A percentile compares a stretch with the other conserved stretches of the same genome.
These are phyloP conservation scores for Aspergillus japonicus DNA, from an alignment of 2,329 filamentous ascomycete species.

Conservation along the genomic window DNA sequence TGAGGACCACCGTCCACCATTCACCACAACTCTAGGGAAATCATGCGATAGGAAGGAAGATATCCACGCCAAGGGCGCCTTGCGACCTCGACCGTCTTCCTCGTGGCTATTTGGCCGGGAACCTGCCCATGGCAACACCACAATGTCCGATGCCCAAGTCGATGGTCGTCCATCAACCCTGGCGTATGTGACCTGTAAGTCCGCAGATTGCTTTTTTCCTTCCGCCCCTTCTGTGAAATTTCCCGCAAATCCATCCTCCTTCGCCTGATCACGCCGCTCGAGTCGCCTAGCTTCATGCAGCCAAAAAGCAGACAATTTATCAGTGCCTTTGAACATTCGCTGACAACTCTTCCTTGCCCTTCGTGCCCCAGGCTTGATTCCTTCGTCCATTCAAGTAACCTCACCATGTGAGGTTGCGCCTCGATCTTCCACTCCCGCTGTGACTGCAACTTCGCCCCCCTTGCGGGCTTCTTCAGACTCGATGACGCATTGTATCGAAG, in stretches of 20 bases:
- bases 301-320: not conserved
- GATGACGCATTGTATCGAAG: constrained; percentile 26
- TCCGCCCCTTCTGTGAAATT: not conserved
- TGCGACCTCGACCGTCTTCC: constrained; percentile 33
- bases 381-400: constrained; percentile 29
- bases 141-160: constrained; percentile 43
- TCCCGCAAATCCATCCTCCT: constrained; percentile 3
- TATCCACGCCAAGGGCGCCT: constrained; percentile 36
- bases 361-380: constrained; percentile 20
- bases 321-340: constrained; percentile 6
- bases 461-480: constrained; percentile 19
- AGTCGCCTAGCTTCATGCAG: not conserved
- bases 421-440: constrained; percentile 25
- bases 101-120: constrained; percentile 34
- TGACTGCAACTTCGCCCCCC: constrained; percentile 25
- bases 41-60: constrained; percentile 42
- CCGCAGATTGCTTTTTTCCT: constrained; percentile 5
- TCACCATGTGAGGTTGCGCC: constrained; percentile 36
- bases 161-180: constrained; percentile 35
- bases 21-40: constrained; percentile 25
- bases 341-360: constrained; percentile 11
- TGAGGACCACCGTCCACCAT: constrained; percentile 22
- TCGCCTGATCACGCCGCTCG: not conserved
- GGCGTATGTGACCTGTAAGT: constrained; percentile 40
- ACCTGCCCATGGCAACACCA: constrained; percentile 41